phyloP scores from a whole-genome alignment of 2,329 filamentous ascomycete genomes.

The Biscogniauxia sp. region DNA sequence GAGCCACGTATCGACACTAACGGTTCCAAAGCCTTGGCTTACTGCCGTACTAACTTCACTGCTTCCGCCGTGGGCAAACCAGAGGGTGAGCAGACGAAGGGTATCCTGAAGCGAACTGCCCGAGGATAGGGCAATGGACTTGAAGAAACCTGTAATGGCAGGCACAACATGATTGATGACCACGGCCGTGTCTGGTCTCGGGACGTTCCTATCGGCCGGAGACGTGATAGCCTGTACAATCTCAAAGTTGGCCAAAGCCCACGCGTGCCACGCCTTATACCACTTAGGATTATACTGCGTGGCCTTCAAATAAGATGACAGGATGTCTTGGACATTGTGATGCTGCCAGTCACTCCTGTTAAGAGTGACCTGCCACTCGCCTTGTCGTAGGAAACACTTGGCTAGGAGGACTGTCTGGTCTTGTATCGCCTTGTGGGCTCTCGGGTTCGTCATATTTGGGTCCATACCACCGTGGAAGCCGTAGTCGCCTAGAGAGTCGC shows the following conservation, averaged over 20 bases:
- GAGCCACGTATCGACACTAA: conserved; percentile 97
- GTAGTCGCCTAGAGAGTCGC: conserved; percentile 46
- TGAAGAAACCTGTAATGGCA: conserved; percentile 94
- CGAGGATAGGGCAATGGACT: conserved; percentile 87
- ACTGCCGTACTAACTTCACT: conserved; percentile 85
- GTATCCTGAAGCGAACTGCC: conserved; percentile 96
- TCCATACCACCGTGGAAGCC: conserved; percentile 49
- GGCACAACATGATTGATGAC: conserved; percentile 89
- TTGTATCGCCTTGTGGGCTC: conserved; percentile 51
- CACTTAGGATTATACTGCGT: conserved; percentile 92
- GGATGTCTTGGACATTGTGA: conserved; percentile 80
- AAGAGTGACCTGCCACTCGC: conserved; percentile 88
- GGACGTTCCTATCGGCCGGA: conserved; percentile 54
- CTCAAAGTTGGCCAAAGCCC: conserved; percentile 97
- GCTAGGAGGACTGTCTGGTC: conserved; percentile 74
- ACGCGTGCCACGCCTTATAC: conserved; percentile 99
- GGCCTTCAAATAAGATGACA: conserved; percentile 86
- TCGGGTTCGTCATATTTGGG: conserved; percentile 44
- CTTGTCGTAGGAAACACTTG: conserved; percentile 93
- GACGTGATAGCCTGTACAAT: conserved; percentile 82
- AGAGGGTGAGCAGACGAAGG: conserved; percentile 84
- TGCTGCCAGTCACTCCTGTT: conserved; percentile 88
- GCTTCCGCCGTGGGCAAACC: conserved; percentile 92
- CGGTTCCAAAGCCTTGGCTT: conserved; percentile 83
- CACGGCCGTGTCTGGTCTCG: conserved; percentile 59